Percentiles rank a stretch among this genome's conserved stretches.
Conservation (phyloP, 2,329 filamentous ascomycete species). For the Venturia pyrina region DNA sequence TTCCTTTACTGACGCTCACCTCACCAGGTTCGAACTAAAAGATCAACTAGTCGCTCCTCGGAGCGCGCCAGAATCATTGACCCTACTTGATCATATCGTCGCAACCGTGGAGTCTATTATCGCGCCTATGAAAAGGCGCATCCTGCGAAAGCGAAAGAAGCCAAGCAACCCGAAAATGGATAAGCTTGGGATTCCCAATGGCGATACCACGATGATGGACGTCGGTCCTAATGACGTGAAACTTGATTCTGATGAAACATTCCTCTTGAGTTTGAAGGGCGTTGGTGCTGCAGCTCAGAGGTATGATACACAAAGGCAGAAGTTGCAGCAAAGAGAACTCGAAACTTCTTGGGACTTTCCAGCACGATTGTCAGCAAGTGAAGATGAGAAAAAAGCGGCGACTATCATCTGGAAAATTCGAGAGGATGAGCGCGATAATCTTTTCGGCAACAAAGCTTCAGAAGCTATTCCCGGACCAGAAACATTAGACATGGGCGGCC, state of each 20-base stretch:
- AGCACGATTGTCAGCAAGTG: neutral
- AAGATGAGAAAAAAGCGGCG: constrained; percentile 18
- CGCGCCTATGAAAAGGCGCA: constrained; percentile 6
- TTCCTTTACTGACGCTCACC: neutral
- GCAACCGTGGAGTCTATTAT: neutral
- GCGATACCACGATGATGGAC: neutral
- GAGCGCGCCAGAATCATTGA: constrained; percentile 1
- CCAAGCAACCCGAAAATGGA: neutral
- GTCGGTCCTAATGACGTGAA: neutral
- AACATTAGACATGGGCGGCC: constrained; percentile 37
- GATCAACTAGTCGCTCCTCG: constrained; percentile 2
- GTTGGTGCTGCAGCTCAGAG: neutral
- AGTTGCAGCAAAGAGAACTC: neutral
- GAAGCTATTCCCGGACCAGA: constrained; percentile 30
- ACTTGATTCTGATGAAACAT: neutral
- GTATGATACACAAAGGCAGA: neutral
- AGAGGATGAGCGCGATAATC: constrained; percentile 31
- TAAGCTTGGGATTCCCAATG: neutral
- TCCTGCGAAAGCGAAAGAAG: constrained; percentile 7
- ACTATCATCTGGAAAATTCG: constrained; percentile 27
- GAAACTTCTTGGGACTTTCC: constrained; percentile 4
- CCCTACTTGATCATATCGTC: neutral
- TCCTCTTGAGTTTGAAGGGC: neutral
- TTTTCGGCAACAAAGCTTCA: constrained; percentile 33
- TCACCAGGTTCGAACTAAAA: neutral